A percentile compares a stretch with the other conserved stretches of the same genome.
Conservation (phyloP, 768 basidiomycete species). For the Tricholoma saponaceum region DNA sequence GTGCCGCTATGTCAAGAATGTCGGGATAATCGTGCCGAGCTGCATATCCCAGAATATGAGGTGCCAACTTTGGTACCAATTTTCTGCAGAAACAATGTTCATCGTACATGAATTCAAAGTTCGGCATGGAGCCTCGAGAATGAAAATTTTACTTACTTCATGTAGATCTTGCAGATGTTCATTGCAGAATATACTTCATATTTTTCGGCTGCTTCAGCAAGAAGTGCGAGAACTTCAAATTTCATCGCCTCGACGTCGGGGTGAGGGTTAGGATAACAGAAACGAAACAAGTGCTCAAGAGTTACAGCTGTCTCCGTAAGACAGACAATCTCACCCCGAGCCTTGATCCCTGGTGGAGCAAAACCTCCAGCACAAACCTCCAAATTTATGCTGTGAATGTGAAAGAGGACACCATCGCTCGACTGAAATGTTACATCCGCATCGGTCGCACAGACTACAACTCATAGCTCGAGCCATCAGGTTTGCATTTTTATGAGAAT, state of each 20-base stretch:
- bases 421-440: background rate
- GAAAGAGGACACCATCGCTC: background rate
- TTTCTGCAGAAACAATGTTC: background rate
- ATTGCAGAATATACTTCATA: conserved; percentile 2
- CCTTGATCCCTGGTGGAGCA: background rate
- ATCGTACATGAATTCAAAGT: background rate
- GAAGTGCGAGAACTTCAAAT: background rate
- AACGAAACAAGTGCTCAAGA: conserved; percentile 1
- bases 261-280: conserved; percentile 6
- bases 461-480: background rate
- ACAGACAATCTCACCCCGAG: background rate
- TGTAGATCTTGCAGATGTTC: conserved; percentile 5
- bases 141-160: background rate
- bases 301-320: background rate
- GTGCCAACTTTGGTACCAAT: background rate
- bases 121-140: no score
- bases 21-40: conserved; percentile 1
- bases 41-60: conserved; percentile 1
- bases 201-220: conserved; percentile 8
- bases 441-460: background rate
- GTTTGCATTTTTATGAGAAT: background rate
- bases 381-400: background rate
- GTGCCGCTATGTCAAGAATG: background rate
- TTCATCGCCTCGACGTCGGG: conserved; percentile 1
- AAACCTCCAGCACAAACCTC: background rate